Base-by-base conservation (phyloP, 1,284 basidiomycete genomes). In the Ceratobasidium sp. region DNA sequence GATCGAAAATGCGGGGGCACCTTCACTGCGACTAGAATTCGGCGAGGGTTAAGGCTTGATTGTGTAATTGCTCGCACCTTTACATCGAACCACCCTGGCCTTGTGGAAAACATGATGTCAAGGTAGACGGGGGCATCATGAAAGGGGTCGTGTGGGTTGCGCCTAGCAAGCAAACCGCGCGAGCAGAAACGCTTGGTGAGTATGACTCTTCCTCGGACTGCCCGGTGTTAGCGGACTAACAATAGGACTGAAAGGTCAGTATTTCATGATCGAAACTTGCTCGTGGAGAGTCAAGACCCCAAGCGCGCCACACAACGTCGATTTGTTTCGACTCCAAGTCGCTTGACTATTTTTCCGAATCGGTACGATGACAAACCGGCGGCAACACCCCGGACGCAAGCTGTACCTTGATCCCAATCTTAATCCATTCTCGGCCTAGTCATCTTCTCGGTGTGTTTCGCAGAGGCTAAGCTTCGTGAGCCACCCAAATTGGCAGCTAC, bases 41-140 rank as follows among this genome's bases (percentile, higher is more conserved):
- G 59, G 71, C 64, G 43, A 74, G 71, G 15, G 7, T 46, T 46
- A 19, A 19, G 25, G 29, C 46, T 65, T 40, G 6, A 9, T 9
- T 40, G 37, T 40, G 37, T 40, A 40, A 5, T 40, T 9, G 37
- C 37, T 5, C 9, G 37, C 9, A 40, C 37, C 37, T 40, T 40
- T 40, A 40, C 37, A 9, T 9, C 9, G 37, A 9, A 9, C 37
- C 5, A 40, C 37, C 37, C 37, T 64, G 71, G 44, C 29, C 34
- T 64, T 25, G 71, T 59, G 37, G 40, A 34, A 74, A 62, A 22
- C 61, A 74, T 32, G 46, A 65, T 22, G 43, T 74, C 9, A 59
- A 65, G 25, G 61, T 74, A 29, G 59, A 74, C 34, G 71, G 37
- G 52, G 71, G 64, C 3, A 74, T 74, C 34, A 74, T 74, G 59